Base-by-base conservation (phyloP, 495 filamentous ascomycete genomes). In the Extremus antarcticus region DNA sequence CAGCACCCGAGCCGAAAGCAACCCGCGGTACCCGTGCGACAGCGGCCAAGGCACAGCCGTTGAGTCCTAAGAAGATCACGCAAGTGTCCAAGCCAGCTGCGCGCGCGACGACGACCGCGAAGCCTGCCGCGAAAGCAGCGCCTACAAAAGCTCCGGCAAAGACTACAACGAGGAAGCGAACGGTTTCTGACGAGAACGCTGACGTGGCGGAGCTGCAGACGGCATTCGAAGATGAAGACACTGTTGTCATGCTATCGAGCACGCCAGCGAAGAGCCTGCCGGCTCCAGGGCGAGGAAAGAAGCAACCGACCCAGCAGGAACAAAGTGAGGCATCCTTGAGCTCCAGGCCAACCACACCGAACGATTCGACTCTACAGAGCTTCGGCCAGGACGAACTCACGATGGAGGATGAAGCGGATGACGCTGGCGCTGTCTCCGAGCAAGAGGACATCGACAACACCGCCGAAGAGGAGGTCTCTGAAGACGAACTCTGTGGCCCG, bases 31-130 rank as follows among this genome's bases (percentile, higher is more conserved):
- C 55, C 10, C 49, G 55, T 32, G 49, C 38, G 10, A 47, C 50
- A 20, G 47, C 54, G 21, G 23, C 54, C n/a, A 59, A 49, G 17
- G 43, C 58, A 16, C 25, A 21, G 16, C 58, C 59, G 11, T 35
- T 62, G 19, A 58, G 55, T n/a, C 59, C 59, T 9, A 62, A 62
- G 48, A 62, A 62, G 55, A 52, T 62, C 47, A 58, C 59, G 13
- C 59, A 62, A 45, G 55, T 61, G 7, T 21, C 56, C 2, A 58
- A 51, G 17, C 19, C 57, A 8, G 17, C 47, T 24, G 15, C 54
- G 8, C 39, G 43, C 1, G 32, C 39, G 25, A 47, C 39, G 1
- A 54, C 23, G 24, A 45, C 23, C 10, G 16, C 25, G 19, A 45
- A 54, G 51, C 8, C 8, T 22, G 35, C 39, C n/a, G 48, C 32